A percentile compares a stretch with the other conserved stretches of the same genome.
Evolutionary conservation across 1,284 basidiomycete species (phyloP).

Genomic region (Schizophyllum amplum): DNA sequence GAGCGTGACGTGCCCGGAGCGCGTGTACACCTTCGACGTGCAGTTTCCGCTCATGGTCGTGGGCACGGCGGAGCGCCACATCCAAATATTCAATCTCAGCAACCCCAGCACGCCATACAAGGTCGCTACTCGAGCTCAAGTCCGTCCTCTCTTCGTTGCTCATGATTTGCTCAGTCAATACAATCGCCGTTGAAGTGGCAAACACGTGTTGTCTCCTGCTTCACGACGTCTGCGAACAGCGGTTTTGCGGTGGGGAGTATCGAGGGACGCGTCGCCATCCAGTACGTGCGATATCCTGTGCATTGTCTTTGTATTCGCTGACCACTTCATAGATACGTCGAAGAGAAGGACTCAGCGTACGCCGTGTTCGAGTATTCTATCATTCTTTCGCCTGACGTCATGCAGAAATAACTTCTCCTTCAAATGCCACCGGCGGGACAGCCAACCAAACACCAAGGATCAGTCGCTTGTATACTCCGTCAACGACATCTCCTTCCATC

Average conservation of each 20-base stretch:
- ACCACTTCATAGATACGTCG: conserved; percentile 53
- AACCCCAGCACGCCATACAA: conserved; percentile 75
- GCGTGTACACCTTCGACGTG: conserved; percentile 85
- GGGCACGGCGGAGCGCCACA: conserved; percentile 88
- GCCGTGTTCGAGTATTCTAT: conserved; percentile 14
- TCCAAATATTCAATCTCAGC: conserved; percentile 83
- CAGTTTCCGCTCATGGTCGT: conserved; percentile 86
- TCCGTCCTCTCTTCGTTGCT: conserved; percentile 3
- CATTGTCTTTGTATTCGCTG: neutral
- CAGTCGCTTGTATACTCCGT: conserved; percentile 84
- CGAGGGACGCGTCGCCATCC: conserved; percentile 93
- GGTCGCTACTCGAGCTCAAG: conserved; percentile 30
- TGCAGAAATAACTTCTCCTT: conserved; percentile 86
- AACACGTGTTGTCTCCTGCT: conserved; percentile 84
- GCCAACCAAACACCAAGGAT: conserved; percentile 56
- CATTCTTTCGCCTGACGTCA: conserved; percentile 1
- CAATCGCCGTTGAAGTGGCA: conserved; percentile 90
- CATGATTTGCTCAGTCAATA: conserved; percentile 43
- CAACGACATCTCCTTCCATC: conserved; percentile 85
- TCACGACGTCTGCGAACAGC: conserved; percentile 58
- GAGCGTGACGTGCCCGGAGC: conserved; percentile 76
- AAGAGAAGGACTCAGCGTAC: conserved; percentile 67
- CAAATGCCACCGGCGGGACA: conserved; percentile 88
- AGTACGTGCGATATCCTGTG: conserved; percentile 50
- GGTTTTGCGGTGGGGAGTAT: conserved; percentile 93